Conservation (phyloP, 768 basidiomycete species). For the Podaxis sp. region DNA sequence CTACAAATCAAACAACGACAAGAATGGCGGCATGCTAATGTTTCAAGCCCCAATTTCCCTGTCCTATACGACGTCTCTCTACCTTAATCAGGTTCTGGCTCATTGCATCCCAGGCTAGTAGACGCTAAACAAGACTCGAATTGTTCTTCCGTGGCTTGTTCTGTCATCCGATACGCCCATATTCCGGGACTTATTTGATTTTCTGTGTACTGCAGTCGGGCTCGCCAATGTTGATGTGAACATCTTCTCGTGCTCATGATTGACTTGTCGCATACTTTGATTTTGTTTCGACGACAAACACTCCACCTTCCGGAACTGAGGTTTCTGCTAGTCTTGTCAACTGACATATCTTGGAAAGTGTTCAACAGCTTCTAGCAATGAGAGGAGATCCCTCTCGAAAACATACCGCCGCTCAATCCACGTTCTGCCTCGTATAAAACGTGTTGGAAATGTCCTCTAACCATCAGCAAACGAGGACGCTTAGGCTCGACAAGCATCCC, state of each 20-base stretch:
- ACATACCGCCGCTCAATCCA: neutral
- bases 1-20: too few species aligned
- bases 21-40: too few species aligned
- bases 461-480: neutral
- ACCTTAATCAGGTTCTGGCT: neutral
- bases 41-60: too few species aligned
- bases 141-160: neutral
- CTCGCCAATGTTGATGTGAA: too few species aligned
- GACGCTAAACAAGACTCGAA: neutral
- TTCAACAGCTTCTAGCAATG: neutral
- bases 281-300: neutral
- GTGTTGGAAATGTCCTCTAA: neutral
- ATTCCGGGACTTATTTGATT: too few species aligned
- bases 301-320: neutral
- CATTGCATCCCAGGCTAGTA: neutral
- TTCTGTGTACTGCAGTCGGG: too few species aligned
- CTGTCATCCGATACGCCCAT: too few species aligned
- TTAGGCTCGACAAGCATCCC: neutral
- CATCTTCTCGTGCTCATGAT: too few species aligned
- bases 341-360: neutral
- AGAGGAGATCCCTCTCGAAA: neutral
- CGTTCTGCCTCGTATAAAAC: neutral
- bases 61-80: neutral
- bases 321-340: neutral
- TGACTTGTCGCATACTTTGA: neutral